phyloP scores from a whole-genome alignment of 306 rosid species.

The Begonia masoniana region DNA sequence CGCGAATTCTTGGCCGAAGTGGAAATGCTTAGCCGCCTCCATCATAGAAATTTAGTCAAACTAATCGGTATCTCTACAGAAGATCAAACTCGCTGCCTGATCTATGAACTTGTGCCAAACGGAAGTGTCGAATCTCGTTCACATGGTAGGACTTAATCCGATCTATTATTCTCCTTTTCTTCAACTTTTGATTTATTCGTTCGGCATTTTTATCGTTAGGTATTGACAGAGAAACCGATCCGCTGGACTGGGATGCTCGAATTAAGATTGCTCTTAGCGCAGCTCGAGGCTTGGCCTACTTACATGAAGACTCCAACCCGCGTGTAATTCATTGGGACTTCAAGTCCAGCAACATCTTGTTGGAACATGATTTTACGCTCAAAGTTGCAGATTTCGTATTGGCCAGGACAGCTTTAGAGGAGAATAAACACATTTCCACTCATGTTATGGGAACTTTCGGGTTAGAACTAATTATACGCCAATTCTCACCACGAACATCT shows the following conservation, averaged over 20 bases:
- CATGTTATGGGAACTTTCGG: constrained; percentile 99
- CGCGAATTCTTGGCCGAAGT: constrained; percentile 97
- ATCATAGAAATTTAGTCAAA: constrained; percentile 87
- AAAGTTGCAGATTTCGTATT: constrained; percentile 96
- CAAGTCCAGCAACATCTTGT: constrained; percentile 92
- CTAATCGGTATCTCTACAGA: constrained; percentile 81
- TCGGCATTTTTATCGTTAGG: constrained; percentile 17
- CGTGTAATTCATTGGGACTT: constrained; percentile 92
- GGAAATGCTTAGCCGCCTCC: constrained; percentile 93
- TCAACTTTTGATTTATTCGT: too few relatives aligned
- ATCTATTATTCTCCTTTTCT: background rate
- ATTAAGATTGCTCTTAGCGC: constrained; percentile 94
- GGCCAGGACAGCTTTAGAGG: constrained; percentile 85
- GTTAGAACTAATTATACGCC: constrained; percentile 18
- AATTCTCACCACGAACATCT: background rate
- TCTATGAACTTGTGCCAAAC: constrained; percentile 89
- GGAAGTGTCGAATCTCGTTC: constrained; percentile 95
- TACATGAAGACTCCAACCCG: constrained; percentile 94
- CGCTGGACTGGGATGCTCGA: constrained; percentile 78
- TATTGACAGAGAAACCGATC: constrained; percentile 68
- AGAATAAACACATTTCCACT: constrained; percentile 83
- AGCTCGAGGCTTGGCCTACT: constrained; percentile 85
- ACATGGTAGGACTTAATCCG: constrained; percentile 38
- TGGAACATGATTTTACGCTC: constrained; percentile 74
- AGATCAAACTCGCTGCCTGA: constrained; percentile 68